Evolutionary conservation across 441 rosid species (phyloP), one percentile per base, ranked within the genome.

Genomic region (Hypseocharis bilobata): DNA sequence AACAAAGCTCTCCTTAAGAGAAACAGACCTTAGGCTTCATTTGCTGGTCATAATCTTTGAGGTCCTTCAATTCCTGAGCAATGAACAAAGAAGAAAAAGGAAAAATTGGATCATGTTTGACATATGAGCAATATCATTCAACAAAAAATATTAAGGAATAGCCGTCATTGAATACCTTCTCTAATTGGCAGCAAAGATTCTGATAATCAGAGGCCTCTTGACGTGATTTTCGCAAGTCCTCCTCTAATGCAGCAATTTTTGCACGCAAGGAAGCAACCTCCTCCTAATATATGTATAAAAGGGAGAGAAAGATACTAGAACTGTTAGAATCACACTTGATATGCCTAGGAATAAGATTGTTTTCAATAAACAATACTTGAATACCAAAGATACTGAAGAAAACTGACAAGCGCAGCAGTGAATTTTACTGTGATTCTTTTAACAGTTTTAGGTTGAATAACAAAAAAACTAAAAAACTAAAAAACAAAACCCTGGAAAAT

Each of bases 21-120:
- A 68, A 56, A 23, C 70, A 14, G 57, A 88, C 99, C 97, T 91
- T 93, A 76, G 95, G 96, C 85, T 86, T 87, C 83, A 83, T 85
- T 80, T 88, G 87, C 72, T 84, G 93, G 58, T 91, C 96, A 75
- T 68, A 63, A 75, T 87, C 92, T 83, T 89, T 91, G 60, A 87
- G 70, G 42, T 86, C 96, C 78, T 87, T 93, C 74, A 93, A 49
- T 77, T 93, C 99, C 99, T 93, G 82, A 64, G 62, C 52, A 74
- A 27, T 45, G 66, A 32, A 58, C 55, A 66, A 27, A 49, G 60
- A 22, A n/a, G 16, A 61, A 27, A 6, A 2, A 17, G 66, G 58
- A 64, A 29, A 20, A 30, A 25, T 47, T 54, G 59, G 44, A 72
- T 28, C 62, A 55, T 34, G 13, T 13, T 2, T 5, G 7, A 45